phyloP scores from a whole-genome alignment of 805 yeast species.

The Metahyphopichia silvanorum region DNA sequence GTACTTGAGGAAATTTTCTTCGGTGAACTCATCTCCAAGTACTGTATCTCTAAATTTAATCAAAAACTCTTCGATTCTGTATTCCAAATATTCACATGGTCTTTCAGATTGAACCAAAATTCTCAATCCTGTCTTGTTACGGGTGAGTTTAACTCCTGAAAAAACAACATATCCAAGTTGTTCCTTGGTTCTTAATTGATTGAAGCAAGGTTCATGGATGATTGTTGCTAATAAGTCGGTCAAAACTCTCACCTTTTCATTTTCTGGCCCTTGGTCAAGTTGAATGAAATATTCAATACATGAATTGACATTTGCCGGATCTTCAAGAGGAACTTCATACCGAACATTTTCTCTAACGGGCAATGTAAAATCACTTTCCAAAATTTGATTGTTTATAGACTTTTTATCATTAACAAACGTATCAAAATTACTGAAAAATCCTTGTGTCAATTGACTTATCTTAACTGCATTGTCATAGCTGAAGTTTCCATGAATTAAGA shows the following conservation, averaged over 20 bases:
- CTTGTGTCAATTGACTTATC: slow-evolving; percentile 42
- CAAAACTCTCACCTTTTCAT: slow-evolving; percentile 38
- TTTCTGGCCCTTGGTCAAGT: slow-evolving; percentile 41
- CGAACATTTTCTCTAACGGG: slow-evolving; percentile 38
- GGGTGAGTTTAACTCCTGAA: slow-evolving; percentile 63
- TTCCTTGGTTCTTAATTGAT: slow-evolving; percentile 86
- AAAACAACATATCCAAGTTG: slow-evolving; percentile 94
- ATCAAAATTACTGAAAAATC: slow-evolving; percentile 21
- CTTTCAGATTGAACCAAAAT: slow-evolving; percentile 83
- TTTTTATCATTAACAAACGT: slow-evolving; percentile 36
- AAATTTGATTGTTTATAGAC: slow-evolving; percentile 13
- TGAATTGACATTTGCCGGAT: slow-evolving; percentile 72
- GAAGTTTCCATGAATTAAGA: slow-evolving; percentile 75
- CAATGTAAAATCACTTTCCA: slow-evolving; percentile 35
- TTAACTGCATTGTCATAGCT: slow-evolving; percentile 50
- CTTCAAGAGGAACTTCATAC: slow-evolving; percentile 52
- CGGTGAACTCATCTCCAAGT: slow-evolving; percentile 41
- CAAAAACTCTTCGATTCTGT: slow-evolving; percentile 71
- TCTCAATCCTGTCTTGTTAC: slow-evolving; percentile 72
- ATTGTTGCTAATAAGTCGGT: slow-evolving; percentile 70
- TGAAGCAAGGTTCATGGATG: slow-evolving; percentile 83
- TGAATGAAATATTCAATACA: slow-evolving; percentile 79
- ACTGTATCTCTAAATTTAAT: slow-evolving; percentile 44
- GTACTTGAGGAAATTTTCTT: slow-evolving; percentile 65
- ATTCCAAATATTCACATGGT: slow-evolving; percentile 67